These are phyloP conservation scores for Sporothrix protearum DNA, from an alignment of 2,329 filamentous ascomycete genomes.

Conservation along the genomic window DNA sequence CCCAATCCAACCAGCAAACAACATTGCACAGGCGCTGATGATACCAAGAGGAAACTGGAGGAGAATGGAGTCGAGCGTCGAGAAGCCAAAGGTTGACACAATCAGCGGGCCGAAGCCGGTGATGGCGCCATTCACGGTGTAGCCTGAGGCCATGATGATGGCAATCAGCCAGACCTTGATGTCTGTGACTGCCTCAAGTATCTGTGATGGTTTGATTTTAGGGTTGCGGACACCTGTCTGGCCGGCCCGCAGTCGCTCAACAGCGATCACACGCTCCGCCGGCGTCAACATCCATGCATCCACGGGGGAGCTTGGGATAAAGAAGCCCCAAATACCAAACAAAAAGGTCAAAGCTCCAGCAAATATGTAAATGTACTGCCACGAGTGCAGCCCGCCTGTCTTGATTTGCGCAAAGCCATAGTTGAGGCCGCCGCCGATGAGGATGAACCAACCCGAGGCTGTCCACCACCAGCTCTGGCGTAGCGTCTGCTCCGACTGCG, in stretches of 20 bases:
- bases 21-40: slow-evolving; percentile 64
- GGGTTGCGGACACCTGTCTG: slow-evolving; percentile 62
- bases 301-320: slow-evolving; percentile 60
- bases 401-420: slow-evolving; percentile 65
- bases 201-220: slow-evolving; percentile 56
- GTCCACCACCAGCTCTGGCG: slow-evolving; percentile 68
- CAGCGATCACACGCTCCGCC: slow-evolving; percentile 61
- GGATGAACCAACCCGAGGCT: slow-evolving; percentile 55
- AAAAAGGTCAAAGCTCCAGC: slow-evolving; percentile 61
- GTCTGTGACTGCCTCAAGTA: slow-evolving; percentile 57
- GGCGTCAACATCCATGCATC: slow-evolving; percentile 65
- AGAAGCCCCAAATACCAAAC: slow-evolving; percentile 63
- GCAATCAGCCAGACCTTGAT: slow-evolving; percentile 61
- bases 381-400: slow-evolving; percentile 52
- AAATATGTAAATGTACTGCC: slow-evolving; percentile 70
- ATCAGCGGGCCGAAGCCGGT: slow-evolving; percentile 69
- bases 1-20: slow-evolving; percentile 62
- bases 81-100: slow-evolving; percentile 67
- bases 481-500: slow-evolving; percentile 60
- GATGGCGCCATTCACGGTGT: slow-evolving; percentile 69
- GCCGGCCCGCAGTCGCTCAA: slow-evolving; percentile 58
- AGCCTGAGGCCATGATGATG: slow-evolving; percentile 65
- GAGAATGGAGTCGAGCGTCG: slow-evolving; percentile 61
- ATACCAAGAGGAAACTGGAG: slow-evolving; percentile 72
- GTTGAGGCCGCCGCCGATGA: slow-evolving; percentile 61